phyloP scores from a whole-genome alignment of 2,329 filamentous ascomycete species.

The Sarocladium kiliense region DNA sequence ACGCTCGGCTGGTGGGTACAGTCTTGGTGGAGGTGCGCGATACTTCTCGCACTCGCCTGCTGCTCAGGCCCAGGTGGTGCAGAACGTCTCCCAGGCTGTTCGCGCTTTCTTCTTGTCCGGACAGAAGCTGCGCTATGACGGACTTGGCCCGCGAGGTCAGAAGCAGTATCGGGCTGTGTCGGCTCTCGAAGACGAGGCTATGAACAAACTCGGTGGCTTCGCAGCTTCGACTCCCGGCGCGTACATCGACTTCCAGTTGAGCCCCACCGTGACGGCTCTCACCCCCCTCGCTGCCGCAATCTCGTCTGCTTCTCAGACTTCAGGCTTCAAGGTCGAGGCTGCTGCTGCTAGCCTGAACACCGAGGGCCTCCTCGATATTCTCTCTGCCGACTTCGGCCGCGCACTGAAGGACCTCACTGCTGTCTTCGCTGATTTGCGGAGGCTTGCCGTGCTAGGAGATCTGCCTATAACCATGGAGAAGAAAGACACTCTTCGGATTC shows the following conservation, averaged over 20 bases:
- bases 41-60: conserved; percentile 90
- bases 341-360: conserved; percentile 62
- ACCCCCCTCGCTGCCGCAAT: conserved; percentile 60
- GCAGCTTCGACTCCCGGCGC: conserved; percentile 62
- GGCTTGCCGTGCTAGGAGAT: conserved; percentile 72
- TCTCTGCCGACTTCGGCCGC: conserved; percentile 83
- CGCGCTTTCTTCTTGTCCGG: conserved; percentile 90
- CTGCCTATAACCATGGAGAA: conserved; percentile 72
- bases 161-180: conserved; percentile 77
- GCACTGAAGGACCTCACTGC: conserved; percentile 78
- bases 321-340: conserved; percentile 35
- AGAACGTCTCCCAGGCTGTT: conserved; percentile 91
- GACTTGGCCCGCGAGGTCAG: conserved; percentile 66
- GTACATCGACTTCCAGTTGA: conserved; percentile 82
- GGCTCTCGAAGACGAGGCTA: conserved; percentile 65
- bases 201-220: conserved; percentile 58
- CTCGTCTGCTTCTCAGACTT: conserved; percentile 37
- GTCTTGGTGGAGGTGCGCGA: conserved; percentile 65
- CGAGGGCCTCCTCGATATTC: conserved; percentile 75
- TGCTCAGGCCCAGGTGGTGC: conserved; percentile 81
- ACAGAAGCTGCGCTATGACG: conserved; percentile 82
- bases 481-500: conserved; percentile 65
- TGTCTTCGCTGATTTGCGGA: conserved; percentile 75
- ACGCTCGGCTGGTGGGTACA: conserved; percentile 86
- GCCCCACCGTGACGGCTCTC: conserved; percentile 84